Evolutionary conservation across 176 grass and related monocot genomes (phyloP).

Genomic region (Puccinellia tenuiflora): DNA sequence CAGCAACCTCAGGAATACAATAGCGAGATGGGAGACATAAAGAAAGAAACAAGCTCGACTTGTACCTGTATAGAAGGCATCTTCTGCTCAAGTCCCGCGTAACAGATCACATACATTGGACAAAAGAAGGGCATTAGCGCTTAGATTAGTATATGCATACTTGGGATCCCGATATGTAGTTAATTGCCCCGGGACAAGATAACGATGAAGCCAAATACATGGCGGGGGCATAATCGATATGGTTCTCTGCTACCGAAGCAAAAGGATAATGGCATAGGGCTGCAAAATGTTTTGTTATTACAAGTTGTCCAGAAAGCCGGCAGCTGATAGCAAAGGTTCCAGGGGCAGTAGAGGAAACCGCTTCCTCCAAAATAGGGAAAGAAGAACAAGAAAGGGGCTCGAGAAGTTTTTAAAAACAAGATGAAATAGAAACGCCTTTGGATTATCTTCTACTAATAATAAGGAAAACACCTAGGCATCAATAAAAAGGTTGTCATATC

Average conservation of each 20-base stretch:
- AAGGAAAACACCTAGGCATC: conserved; percentile 2
- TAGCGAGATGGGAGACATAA: neutral
- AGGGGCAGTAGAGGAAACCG: neutral
- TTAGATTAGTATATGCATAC: conserved; percentile 20
- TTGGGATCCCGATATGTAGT: conserved; percentile 13
- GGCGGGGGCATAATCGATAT: conserved; percentile 21
- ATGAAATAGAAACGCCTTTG: neutral
- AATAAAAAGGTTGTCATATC: neutral
- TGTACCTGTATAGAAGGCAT: conserved; percentile 97
- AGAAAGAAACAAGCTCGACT: conserved; percentile 29
- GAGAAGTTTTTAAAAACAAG: neutral
- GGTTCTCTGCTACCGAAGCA: conserved; percentile 32
- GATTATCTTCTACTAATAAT: neutral
- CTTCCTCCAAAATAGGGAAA: conserved; percentile 22
- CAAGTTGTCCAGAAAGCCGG: conserved; percentile 40
- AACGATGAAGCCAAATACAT: conserved; percentile 31
- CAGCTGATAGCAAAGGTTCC: conserved; percentile 22
- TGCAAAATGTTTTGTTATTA: neutral
- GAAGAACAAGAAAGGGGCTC: conserved; percentile 6
- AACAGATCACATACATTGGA: conserved; percentile 27
- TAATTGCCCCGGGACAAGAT: conserved; percentile 27
- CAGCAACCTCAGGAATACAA: conserved; percentile 29
- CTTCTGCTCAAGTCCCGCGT: conserved; percentile 54
- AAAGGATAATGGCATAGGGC: conserved; percentile 37
- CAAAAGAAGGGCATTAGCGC: conserved; percentile 34